A percentile compares a stretch with the other conserved stretches of the same genome.
Evolutionary conservation across 2,329 filamentous ascomycete genomes (phyloP).

Genomic region (Coccinonectria pachysandricola): DNA sequence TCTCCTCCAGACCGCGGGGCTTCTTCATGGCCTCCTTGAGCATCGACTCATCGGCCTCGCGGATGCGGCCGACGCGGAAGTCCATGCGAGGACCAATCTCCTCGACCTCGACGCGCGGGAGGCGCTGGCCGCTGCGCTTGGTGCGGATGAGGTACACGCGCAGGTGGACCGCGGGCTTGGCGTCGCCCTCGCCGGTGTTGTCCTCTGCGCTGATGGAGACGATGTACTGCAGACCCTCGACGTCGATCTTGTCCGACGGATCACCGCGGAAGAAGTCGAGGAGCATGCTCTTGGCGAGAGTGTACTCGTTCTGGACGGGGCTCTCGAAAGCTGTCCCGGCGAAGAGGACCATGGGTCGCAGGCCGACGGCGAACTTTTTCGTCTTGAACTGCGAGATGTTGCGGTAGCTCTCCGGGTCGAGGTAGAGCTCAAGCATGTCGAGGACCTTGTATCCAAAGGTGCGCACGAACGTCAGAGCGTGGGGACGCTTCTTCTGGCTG

Average conservation of each 20-base stretch:
- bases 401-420: conserved; percentile 65
- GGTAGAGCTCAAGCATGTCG: conserved; percentile 87
- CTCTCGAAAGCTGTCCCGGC: conserved; percentile 80
- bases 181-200: conserved; percentile 29
- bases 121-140: conserved; percentile 72
- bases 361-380: conserved; percentile 64
- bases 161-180: conserved; percentile 51
- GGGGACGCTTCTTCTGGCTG: conserved; percentile 90
- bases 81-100: conserved; percentile 94
- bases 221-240: conserved; percentile 88
- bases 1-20: conserved; percentile 62
- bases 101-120: conserved; percentile 86
- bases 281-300: conserved; percentile 76
- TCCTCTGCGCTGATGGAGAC: conserved; percentile 73
- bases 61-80: conserved; percentile 72
- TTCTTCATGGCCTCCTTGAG: conserved; percentile 88
- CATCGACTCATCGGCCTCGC: conserved; percentile 66
- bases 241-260: conserved; percentile 72
- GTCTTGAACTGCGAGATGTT: conserved; percentile 66
- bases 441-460: conserved; percentile 80
- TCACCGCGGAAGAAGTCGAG: conserved; percentile 82
- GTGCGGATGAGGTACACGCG: conserved; percentile 81
- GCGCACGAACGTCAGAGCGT: conserved; percentile 72
- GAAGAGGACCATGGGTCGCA: conserved; percentile 88
- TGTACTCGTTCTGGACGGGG: conserved; percentile 68